A percentile compares a stretch with the other conserved stretches of the same genome.
These are phyloP conservation scores for Beauveria bassiana DNA, from an alignment of 2,329 filamentous ascomycete genomes.

Conservation along the genomic window DNA sequence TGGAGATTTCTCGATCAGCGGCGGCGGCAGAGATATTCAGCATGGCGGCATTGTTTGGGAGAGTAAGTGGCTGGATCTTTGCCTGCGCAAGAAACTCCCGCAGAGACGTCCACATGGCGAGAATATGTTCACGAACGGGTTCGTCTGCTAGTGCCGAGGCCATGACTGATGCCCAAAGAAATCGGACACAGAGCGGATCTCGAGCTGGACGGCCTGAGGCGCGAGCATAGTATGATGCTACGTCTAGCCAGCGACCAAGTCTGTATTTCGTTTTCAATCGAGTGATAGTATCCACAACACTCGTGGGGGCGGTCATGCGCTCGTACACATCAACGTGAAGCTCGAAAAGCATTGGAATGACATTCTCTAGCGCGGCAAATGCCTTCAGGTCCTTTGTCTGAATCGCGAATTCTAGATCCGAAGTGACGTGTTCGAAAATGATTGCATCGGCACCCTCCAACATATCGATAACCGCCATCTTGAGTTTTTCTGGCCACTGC, in stretches of 20 bases:
- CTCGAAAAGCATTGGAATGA: constrained; percentile 54
- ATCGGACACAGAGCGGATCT: constrained; percentile 40
- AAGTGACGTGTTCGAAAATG: constrained; percentile 39
- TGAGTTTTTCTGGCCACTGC: constrained; percentile 52
- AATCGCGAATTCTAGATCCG: constrained; percentile 30
- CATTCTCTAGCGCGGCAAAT: constrained; percentile 28
- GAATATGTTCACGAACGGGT: constrained; percentile 47
- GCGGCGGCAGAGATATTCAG: constrained; percentile 75
- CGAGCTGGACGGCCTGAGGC: constrained; percentile 25
- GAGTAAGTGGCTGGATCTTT: constrained; percentile 39
- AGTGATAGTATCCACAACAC: constrained; percentile 41
- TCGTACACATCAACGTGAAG: constrained; percentile 55
- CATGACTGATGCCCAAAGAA: constrained; percentile 50
- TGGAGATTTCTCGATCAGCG: constrained; percentile 83
- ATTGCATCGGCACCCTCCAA: constrained; percentile 45
- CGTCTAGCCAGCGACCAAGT: constrained; percentile 43
- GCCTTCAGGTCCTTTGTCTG: not conserved
- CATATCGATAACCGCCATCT: constrained; percentile 48
- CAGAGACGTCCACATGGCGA: constrained; percentile 51
- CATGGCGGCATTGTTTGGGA: constrained; percentile 86
- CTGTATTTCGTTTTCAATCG: constrained; percentile 42
- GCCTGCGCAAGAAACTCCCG: constrained; percentile 41
- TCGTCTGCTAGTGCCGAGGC: constrained; percentile 44
- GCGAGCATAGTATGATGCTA: constrained; percentile 39
- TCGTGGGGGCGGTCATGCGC: constrained; percentile 49